phyloP scores from a whole-genome alignment of 2,329 filamentous ascomycete species.

The Tympanopsis confertula region DNA sequence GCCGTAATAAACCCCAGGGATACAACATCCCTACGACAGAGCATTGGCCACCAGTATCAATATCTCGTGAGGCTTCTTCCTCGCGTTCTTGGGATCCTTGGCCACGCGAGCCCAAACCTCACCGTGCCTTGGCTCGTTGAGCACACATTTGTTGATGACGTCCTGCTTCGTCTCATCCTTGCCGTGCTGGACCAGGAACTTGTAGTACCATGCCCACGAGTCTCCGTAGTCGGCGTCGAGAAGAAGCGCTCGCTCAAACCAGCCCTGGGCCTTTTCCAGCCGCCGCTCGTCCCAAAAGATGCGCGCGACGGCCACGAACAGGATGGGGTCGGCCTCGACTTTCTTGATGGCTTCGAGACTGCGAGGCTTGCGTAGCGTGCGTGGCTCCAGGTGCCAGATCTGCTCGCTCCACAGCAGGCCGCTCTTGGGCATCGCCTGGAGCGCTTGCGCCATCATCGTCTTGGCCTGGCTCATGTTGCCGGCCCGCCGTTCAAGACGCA shows the following conservation, averaged over 20 bases:
- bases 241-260: constrained; percentile 93
- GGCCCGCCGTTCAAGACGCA: constrained; percentile 79
- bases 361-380: constrained; percentile 84
- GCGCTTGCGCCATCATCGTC: constrained; percentile 80
- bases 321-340: constrained; percentile 77
- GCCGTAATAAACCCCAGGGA: neutral
- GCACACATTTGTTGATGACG: constrained; percentile 67
- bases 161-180: constrained; percentile 86
- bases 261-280: constrained; percentile 85
- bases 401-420: constrained; percentile 87
- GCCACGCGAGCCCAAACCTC: constrained; percentile 79
- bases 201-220: constrained; percentile 96
- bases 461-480: constrained; percentile 76
- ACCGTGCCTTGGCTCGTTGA: constrained; percentile 81
- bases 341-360: constrained; percentile 93
- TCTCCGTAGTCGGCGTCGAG: constrained; percentile 80
- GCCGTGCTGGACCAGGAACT: constrained; percentile 83
- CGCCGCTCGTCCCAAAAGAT: constrained; percentile 93
- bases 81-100: constrained; percentile 75
- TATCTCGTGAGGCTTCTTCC: constrained; percentile 67
- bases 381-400: constrained; percentile 85
- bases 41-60: constrained; percentile 63
- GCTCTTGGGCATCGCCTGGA: constrained; percentile 80
- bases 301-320: constrained; percentile 84
- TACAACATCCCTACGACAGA: constrained; percentile 27